phyloP scores from a whole-genome alignment of 2,329 filamentous ascomycete species.

The Claviceps sp. region DNA sequence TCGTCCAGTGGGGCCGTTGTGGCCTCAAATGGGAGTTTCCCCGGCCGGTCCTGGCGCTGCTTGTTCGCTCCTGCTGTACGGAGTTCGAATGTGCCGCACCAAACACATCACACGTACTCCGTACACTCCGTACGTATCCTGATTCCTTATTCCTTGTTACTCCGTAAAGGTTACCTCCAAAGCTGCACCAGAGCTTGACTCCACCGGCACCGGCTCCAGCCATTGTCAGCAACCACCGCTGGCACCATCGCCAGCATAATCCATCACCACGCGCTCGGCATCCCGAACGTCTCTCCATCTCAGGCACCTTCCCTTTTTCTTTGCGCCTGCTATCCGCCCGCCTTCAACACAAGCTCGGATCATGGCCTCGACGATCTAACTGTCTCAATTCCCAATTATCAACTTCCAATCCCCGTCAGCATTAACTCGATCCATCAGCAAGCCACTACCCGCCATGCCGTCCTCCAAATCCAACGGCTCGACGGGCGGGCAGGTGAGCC shows the following conservation, averaged over 20 bases:
- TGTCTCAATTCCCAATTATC: conserved; percentile 1
- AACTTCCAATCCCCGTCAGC: neutral
- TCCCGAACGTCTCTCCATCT: neutral
- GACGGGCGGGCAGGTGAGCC: conserved; percentile 47
- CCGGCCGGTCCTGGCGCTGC: too few species aligned
- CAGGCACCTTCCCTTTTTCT: neutral
- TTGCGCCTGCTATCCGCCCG: neutral
- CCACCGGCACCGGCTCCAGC: neutral
- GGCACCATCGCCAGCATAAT: neutral
- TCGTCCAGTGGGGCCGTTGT: neutral
- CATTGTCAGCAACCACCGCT: neutral
- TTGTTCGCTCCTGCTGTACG: too few species aligned
- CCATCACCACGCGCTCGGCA: neutral
- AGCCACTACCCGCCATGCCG: conserved; percentile 25
- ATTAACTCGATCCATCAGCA: neutral
- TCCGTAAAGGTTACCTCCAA: too few species aligned
- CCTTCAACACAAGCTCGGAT: conserved; percentile 13
- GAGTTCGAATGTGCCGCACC: too few species aligned
- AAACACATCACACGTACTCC: too few species aligned
- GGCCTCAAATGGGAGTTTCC: too few species aligned
- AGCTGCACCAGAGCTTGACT: too few species aligned
- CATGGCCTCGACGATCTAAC: conserved; percentile 26
- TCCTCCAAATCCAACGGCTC: conserved; percentile 38
- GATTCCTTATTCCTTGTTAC: too few species aligned
- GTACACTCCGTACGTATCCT: too few species aligned